phyloP scores from a whole-genome alignment of 257 asterid genomes.

The Nicotiana noctiflora region DNA sequence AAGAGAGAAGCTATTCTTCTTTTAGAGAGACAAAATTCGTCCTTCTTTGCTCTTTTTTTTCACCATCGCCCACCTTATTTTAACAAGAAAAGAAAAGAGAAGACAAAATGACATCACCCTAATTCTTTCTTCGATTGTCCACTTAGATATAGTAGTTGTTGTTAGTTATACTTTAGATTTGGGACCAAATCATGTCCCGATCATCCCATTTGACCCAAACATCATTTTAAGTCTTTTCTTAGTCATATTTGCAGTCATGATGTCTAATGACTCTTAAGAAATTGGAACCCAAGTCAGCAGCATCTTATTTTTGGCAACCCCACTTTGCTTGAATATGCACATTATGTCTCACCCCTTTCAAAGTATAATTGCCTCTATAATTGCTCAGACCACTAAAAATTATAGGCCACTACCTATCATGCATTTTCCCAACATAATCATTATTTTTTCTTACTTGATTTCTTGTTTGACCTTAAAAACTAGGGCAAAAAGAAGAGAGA shows the following conservation, averaged over 20 bases:
- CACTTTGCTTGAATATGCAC: neutral
- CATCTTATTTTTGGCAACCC: neutral
- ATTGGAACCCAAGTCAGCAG: constrained; percentile 2
- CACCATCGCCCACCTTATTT: neutral
- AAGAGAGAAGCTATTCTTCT: neutral
- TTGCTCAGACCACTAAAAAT: neutral
- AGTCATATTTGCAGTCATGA: constrained; percentile 2
- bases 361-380: neutral
- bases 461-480: neutral
- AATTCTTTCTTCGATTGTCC: neutral
- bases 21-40: neutral
- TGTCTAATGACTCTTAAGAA: neutral
- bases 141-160: neutral
- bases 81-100: neutral
- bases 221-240: neutral
- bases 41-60: neutral
- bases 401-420: neutral
- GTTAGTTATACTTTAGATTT: neutral
- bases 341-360: neutral
- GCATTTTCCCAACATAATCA: neutral
- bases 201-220: neutral
- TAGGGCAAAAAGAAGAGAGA: neutral
- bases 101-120: neutral
- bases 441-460: neutral
- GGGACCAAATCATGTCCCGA: constrained; percentile 4